Base-by-base conservation (phyloP, 2,329 filamentous ascomycete genomes). In the Colletotrichum tabaci region DNA sequence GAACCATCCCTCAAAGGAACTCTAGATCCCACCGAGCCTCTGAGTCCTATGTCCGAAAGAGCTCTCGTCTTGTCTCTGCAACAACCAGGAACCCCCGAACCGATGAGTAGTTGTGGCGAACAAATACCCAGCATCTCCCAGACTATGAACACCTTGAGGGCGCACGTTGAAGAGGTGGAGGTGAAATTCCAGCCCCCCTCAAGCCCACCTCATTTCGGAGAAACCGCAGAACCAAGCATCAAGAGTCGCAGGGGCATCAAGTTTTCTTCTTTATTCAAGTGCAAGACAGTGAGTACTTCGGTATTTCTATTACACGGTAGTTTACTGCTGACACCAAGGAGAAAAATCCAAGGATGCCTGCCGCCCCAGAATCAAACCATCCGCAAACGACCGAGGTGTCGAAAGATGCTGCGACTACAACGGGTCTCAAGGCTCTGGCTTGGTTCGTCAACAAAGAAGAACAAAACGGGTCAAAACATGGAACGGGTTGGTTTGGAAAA, bases 21-120 rank as follows among this genome's bases (percentile, higher is more conserved):
- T 5, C 46, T 62, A 44, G 74, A 74, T 15, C 66, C 75, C 1
- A 66, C 75, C 16, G 60, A 21, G 16, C 77, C 81, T 1, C 72
- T 76, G 15, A 87, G 84, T 62, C 86, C 85, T 71, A 75, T 85
- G 9, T 84, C 84, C 0, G 86, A 88, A 72, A 82, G 83, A 18
- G 84, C 83, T 0, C 86, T 87, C 69, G 85, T 88, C 0, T 78
- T 82, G 3, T 87, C 85, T 0, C 75, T 88, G 4, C 86, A 88
- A 66, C 79, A 75, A 46, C 80, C 79, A 35, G 1, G 38, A 47
- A 21, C 56, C 42, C 15, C 18, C 7, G 30, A 42, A 16, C n/a
- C 47, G 15, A 40, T 15, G 40, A 50, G 18, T 40, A 26, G 18
- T 21, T 18, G 3, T 26, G 18, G 49, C 44, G 26, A 65, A 46